Base-by-base conservation (phyloP, 2,329 filamentous ascomycete species). In the Colletotrichum neosansevieriae region DNA sequence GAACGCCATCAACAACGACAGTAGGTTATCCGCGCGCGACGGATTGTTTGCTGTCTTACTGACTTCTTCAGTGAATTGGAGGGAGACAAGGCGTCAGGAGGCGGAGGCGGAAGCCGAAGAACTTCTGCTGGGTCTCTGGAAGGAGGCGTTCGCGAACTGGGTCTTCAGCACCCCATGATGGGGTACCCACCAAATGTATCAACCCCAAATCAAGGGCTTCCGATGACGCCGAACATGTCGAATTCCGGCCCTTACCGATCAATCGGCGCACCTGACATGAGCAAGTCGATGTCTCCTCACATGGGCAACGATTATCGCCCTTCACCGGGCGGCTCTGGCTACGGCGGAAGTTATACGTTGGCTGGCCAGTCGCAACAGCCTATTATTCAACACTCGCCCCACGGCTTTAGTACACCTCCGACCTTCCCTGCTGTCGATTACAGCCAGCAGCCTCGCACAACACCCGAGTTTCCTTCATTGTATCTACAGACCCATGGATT, bases 1-100 rank as follows among this genome's bases (percentile, higher is more conserved):
- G 81, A 85, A n/a, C 85, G 88, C 42, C 88, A 91, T 72, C 76
- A 81, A 65, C 80, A 82, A 70, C 79, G 82, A 78, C 85, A 87
- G 84, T 87, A 50, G 10, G 66, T 56, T 74, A 74, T 82, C 78
- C 15, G 15, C 13, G 11, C 15, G 11, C 15, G 6, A 42, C 12
- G 2, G 4, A n/a, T 15, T 19, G 21, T 10, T 17, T 12, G 36
- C 11, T 4, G 6, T 13, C 24, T n/a, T 34, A 21, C 69, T 71
- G 36, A 69, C 56, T 21, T 17, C 36, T 3, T 21, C 36, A 72
- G 71, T 29, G 71, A 72, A 17, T 51, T 71, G 36, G 71, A 72
- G 15, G 69, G 70, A 17, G 71, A 72, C 40, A 70, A 56, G 42
- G 44, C 57, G 13, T 62, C 66, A 11, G 58, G 58, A 42, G 64